These are phyloP conservation scores for Talaromyces albobiverticillius DNA, from an alignment of 2,329 filamentous ascomycete species.

Conservation along the genomic window DNA sequence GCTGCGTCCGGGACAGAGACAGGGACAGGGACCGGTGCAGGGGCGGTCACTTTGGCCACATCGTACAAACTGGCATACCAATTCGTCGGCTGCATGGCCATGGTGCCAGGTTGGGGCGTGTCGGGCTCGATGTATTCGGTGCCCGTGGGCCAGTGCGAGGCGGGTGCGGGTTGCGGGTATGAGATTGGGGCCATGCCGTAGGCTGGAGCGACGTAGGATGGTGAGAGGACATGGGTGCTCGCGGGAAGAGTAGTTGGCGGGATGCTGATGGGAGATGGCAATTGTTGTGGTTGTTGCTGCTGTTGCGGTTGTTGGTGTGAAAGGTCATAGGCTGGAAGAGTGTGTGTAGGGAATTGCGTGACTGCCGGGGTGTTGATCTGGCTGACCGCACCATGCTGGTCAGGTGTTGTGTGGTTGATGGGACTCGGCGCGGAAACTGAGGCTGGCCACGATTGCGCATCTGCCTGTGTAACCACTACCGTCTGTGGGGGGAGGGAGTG, in stretches of 20 bases:
- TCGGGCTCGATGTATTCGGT: conserved; percentile 22
- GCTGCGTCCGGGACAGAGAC: conserved; percentile 2
- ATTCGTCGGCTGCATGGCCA: conserved; percentile 16
- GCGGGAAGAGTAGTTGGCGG: background rate
- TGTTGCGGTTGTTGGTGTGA: conserved; percentile 22
- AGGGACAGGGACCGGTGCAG: too few relatives aligned
- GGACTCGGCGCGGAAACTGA: conserved; percentile 6
- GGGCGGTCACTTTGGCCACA: background rate
- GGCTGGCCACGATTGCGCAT: conserved; percentile 7
- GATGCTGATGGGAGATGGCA: background rate
- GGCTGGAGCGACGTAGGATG: conserved; percentile 6
- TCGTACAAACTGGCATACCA: conserved; percentile 11
- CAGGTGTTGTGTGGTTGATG: conserved; percentile 1
- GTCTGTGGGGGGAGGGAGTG: background rate
- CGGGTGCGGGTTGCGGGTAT: conserved; percentile 18
- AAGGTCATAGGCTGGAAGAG: conserved; percentile 25
- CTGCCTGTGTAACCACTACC: conserved; percentile 1
- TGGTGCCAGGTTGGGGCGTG: conserved; percentile 18
- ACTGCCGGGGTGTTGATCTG: conserved; percentile 20
- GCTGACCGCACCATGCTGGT: conserved; percentile 4
- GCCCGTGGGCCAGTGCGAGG: conserved; percentile 24
- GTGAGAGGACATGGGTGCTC: conserved; percentile 7
- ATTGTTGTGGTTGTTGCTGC: background rate
- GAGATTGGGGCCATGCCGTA: conserved; percentile 9
- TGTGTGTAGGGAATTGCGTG: conserved; percentile 20